Base-by-base conservation (phyloP, 371 early-diverging fungal genomes). In the Fennellomyces sp. region DNA sequence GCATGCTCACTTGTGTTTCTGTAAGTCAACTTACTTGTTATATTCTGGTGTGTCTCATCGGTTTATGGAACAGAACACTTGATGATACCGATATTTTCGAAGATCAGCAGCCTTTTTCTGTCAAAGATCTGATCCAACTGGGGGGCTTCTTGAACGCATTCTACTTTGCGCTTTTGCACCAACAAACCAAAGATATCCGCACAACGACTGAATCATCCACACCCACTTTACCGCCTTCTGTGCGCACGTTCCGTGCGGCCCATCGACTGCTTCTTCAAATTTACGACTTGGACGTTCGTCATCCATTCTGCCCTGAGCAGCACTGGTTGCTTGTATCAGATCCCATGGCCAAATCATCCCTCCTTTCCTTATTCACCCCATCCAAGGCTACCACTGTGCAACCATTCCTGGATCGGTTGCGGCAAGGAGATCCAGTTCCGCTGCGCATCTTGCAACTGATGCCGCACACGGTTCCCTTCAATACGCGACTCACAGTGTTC, bases 391-490 rank as follows among this genome's bases (percentile, higher is more conserved):
- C 23, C 15, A 28, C 58, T 50, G n/a, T 39, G 64, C 72, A 63
- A 63, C 60, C 66, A 42, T 72, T 80, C 50, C 58, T 78, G 10
- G 65, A 64, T 49, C 75, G 60, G 39, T 61, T 75, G 28, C 73
- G 61, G 50, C 76, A 79, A 42, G 78, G 80, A 15, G 87, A 89
- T 56, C 71, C 70, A 21, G 66, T 86, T 2, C 84, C 85, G 0
- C 76, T 89, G 10, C 81, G 88, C 10, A 86, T 89, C 7, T 73
- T 87, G 0, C 84, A 94, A 54, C 76, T 94, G 49, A 83, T 95
- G 61, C 93, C 95, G 0, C 95, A 94, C 70, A 89, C 94, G 0
- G 85, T 95, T 8, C 89, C 94, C 0, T 94, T 96, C 63, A 85
- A 82, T 27, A 82, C 86, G 23, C 86, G 97, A 6, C 87, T 94